A percentile compares a stretch with the other conserved stretches of the same genome.
These are phyloP conservation scores for Phytophthora sojae DNA, from an alignment of 352 stramenopile genomes.

Conservation along the genomic window DNA sequence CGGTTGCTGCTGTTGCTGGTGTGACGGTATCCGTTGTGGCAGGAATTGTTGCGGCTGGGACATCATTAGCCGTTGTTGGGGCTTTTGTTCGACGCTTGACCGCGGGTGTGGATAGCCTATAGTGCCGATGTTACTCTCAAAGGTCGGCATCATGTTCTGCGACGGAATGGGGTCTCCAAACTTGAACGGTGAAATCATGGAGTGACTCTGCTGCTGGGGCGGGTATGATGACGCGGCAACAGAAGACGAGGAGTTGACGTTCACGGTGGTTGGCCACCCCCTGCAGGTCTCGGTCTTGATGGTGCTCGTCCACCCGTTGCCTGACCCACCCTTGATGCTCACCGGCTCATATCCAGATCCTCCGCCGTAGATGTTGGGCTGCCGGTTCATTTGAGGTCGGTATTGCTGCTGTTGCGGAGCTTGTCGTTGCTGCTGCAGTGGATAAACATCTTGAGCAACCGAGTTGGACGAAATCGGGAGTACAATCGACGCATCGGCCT, in stretches of 20 bases:
- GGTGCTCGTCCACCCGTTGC: slow-evolving; percentile 23
- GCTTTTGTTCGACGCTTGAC: slow-evolving; percentile 18
- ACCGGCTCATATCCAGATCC: slow-evolving; percentile 14
- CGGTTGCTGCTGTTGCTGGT: slow-evolving; percentile 35
- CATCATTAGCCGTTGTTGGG: slow-evolving; percentile 22
- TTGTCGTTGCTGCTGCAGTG: slow-evolving; percentile 25
- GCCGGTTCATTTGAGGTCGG: slow-evolving; percentile 32
- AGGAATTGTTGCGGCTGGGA: slow-evolving; percentile 36
- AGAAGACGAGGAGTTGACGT: slow-evolving; percentile 17
- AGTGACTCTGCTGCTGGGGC: slow-evolving; percentile 22
- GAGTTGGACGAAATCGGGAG: slow-evolving; percentile 40
- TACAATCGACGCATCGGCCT: slow-evolving; percentile 42
- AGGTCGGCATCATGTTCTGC: slow-evolving; percentile 8
- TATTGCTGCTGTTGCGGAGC: slow-evolving; percentile 19
- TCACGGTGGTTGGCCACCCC: slow-evolving; percentile 25
- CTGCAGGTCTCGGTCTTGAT: slow-evolving; percentile 21
- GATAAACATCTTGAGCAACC: slow-evolving; percentile 36
- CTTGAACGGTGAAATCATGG: slow-evolving; percentile 51
- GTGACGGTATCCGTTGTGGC: slow-evolving; percentile 17
- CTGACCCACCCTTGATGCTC: slow-evolving; percentile 24
- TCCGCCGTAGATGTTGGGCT: slow-evolving; percentile 26
- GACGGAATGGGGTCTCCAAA: slow-evolving; percentile 33
- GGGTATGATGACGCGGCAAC: slow-evolving; percentile 16
- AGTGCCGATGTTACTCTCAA: slow-evolving; percentile 27
- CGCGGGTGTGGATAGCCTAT: slow-evolving; percentile 38